Conservation (phyloP, 805 yeast genomes). For the Nakazawaea populi region DNA sequence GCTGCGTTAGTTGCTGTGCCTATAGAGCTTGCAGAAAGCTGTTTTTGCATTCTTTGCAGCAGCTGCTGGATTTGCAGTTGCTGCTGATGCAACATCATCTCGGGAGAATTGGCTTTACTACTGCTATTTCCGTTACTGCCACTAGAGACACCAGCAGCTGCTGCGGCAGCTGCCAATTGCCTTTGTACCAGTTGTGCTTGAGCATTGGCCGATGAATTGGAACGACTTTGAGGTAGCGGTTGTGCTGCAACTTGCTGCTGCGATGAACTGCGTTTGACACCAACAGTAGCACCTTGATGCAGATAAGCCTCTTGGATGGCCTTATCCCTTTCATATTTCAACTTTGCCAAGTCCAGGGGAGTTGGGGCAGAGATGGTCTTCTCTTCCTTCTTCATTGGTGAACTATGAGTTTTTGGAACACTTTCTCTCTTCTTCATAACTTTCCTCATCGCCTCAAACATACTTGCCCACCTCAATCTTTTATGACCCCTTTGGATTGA, state of each 20-base stretch:
- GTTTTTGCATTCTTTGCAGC: constrained; percentile 6
- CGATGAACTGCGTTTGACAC: constrained; percentile 1
- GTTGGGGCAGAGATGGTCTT: constrained; percentile 55
- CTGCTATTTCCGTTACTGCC: constrained; percentile 6
- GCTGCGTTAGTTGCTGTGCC: neutral
- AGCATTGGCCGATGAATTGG: constrained; percentile 2
- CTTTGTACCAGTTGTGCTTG: constrained; percentile 9
- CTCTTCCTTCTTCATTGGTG: constrained; percentile 27
- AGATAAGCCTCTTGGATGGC: constrained; percentile 72
- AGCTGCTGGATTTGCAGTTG: constrained; percentile 13
- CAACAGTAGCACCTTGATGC: constrained; percentile 14
- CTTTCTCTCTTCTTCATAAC: constrained; percentile 84
- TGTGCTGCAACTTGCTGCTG: neutral
- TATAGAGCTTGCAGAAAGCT: neutral
- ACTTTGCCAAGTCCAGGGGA: constrained; percentile 76
- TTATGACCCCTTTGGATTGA: constrained; percentile 91
- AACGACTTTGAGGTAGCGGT: neutral
- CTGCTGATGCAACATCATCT: constrained; percentile 13
- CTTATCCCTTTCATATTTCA: constrained; percentile 83
- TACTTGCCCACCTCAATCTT: constrained; percentile 89
- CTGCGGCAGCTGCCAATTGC: constrained; percentile 11
- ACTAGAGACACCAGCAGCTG: neutral
- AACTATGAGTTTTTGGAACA: constrained; percentile 53
- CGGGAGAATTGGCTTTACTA: neutral
- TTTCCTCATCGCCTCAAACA: constrained; percentile 93